A percentile compares a stretch with the other conserved stretches of the same genome.
phyloP scores from a whole-genome alignment of 192 early-diverging fungal species.

The Chytriomyces confervae region DNA sequence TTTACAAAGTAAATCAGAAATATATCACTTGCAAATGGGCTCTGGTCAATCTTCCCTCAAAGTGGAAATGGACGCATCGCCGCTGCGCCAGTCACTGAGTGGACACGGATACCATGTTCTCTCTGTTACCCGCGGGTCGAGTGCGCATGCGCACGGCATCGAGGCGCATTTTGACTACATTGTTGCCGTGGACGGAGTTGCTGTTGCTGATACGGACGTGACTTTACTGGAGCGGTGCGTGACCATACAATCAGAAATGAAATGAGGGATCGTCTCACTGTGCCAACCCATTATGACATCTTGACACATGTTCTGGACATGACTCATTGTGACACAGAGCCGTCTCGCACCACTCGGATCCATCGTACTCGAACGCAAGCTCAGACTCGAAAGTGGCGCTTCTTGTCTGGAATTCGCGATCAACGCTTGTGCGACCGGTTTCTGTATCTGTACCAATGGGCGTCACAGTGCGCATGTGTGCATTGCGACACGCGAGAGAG shows the following conservation, averaged over 20 bases:
- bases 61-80: not conserved
- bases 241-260: not conserved
- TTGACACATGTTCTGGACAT: not conserved
- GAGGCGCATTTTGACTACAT: conserved; percentile 32
- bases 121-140: not conserved
- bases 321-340: not conserved
- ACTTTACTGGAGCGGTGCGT: not conserved
- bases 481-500: not conserved
- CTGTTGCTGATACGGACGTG: not conserved
- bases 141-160: not conserved
- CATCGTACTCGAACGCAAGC: not conserved
- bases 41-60: conserved; percentile 1
- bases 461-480: conserved; percentile 9
- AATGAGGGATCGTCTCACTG: not conserved
- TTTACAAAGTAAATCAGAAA: not conserved
- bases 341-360: not conserved
- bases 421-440: not conserved
- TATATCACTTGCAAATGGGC: not conserved
- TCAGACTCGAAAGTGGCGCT: not conserved
- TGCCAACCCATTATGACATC: not conserved
- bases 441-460: not conserved
- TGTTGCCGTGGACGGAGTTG: conserved; percentile 10
- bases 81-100: not conserved
- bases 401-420: conserved; percentile 11
- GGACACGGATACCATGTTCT: conserved; percentile 14